phyloP scores from a whole-genome alignment of 1,284 basidiomycete genomes.

The Athelia psychrophila region DNA sequence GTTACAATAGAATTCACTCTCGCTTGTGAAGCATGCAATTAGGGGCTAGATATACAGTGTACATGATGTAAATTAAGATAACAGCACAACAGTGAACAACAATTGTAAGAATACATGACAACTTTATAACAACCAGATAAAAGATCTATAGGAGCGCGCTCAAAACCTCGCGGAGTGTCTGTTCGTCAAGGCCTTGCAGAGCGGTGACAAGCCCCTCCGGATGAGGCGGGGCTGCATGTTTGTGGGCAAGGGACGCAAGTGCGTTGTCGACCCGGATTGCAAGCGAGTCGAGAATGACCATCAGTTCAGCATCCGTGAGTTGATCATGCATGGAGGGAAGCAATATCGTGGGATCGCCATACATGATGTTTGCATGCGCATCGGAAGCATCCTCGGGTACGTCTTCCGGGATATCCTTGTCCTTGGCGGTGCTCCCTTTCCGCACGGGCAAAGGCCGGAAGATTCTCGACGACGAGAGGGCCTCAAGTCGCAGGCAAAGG shows the following conservation, averaged over 20 bases:
- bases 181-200: conserved; percentile 40
- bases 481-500: conserved; percentile 83
- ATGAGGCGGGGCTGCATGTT: conserved; percentile 16
- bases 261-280: conserved; percentile 81
- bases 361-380: conserved; percentile 37
- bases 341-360: conserved; percentile 63
- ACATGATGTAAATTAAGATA: too few relatives aligned
- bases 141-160: conserved; percentile 20
- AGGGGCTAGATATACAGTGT: too few relatives aligned
- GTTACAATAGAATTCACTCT: too few relatives aligned
- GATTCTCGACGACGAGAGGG: conserved; percentile 66
- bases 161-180: conserved; percentile 41
- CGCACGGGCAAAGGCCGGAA: conserved; percentile 49
- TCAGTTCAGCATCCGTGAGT: conserved; percentile 75
- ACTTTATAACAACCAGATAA: neutral
- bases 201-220: conserved; percentile 22
- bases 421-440: conserved; percentile 45
- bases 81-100: too few relatives aligned
- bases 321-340: conserved; percentile 74
- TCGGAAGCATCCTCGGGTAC: conserved; percentile 21
- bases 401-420: conserved; percentile 17
- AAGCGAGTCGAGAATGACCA: conserved; percentile 73
- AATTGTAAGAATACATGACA: neutral
- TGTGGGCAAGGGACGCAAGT: conserved; percentile 53
- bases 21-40: too few relatives aligned